Evolutionary conservation across 2,329 filamentous ascomycete species (phyloP).

Genomic region (Xylariaceae sp.): DNA sequence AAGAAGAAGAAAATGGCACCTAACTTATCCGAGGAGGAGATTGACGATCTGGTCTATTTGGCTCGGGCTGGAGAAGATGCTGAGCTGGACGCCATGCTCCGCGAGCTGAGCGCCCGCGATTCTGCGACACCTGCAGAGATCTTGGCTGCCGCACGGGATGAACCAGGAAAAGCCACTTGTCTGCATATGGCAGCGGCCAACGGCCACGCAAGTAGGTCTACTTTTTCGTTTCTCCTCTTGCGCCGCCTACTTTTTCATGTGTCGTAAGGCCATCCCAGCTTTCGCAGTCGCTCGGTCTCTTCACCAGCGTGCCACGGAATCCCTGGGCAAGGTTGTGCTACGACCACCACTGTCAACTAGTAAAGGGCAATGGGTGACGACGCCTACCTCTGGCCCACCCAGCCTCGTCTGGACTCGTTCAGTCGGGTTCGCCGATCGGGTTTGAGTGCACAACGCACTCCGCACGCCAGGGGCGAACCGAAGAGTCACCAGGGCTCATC

Average conservation of each 20-base stretch:
- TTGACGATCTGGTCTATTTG: conserved; percentile 89
- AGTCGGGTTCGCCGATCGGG: not conserved
- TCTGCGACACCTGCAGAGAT: conserved; percentile 58
- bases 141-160: conserved; percentile 66
- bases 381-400: not conserved
- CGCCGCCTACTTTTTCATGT: not conserved
- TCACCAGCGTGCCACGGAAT: not conserved
- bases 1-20: conserved; percentile 38
- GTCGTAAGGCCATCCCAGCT: not conserved
- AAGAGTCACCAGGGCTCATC: too few species aligned
- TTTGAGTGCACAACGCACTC: too few species aligned
- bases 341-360: not conserved
- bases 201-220: conserved; percentile 67
- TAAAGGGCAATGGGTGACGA: not conserved
- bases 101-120: conserved; percentile 59
- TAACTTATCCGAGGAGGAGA: conserved; percentile 68
- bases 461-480: too few species aligned
- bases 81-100: conserved; percentile 60
- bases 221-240: not conserved
- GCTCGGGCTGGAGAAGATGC: conserved; percentile 71
- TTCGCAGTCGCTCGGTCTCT: not conserved
- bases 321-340: not conserved
- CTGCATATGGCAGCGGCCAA: conserved; percentile 94
- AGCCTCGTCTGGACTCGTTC: not conserved
- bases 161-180: conserved; percentile 73